A percentile compares a stretch with the other conserved stretches of the same genome.
These are phyloP conservation scores for Tetradesmus obliquus DNA, from an alignment of 139 green algal genomes.

Conservation along the genomic window DNA sequence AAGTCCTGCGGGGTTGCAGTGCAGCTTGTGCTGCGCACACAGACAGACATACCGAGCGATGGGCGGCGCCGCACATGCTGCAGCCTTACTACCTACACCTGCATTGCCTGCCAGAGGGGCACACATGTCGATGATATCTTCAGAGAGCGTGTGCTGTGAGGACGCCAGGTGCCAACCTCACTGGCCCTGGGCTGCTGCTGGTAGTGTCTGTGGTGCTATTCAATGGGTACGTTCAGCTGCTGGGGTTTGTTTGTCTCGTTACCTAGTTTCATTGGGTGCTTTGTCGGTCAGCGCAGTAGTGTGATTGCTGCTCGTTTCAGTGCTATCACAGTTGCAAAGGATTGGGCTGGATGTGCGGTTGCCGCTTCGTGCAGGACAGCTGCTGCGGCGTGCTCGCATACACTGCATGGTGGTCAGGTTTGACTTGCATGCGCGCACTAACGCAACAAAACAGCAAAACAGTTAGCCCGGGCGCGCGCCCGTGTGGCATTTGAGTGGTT, in stretches of 20 bases:
- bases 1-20: not conserved
- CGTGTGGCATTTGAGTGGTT: not conserved
- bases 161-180: not conserved
- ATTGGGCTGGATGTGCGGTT: not conserved
- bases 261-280: not conserved
- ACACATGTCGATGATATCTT: not conserved
- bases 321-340: not conserved
- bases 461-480: not conserved
- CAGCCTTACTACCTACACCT: not conserved
- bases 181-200: not conserved
- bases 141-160: not conserved
- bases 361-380: not conserved
- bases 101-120: not conserved
- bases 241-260: not conserved
- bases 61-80: not conserved
- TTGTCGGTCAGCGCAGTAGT: not conserved
- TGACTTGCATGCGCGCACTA: not conserved
- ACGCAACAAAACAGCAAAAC: not conserved
- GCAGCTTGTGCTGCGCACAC: not conserved
- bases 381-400: not conserved
- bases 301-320: not conserved
- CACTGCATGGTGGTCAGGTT: not conserved
- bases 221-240: not conserved
- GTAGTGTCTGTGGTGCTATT: not conserved
- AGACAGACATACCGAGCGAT: not conserved